These are phyloP conservation scores for Heliocybe sulcata DNA, from an alignment of 1,284 basidiomycete species.

Conservation along the genomic window DNA sequence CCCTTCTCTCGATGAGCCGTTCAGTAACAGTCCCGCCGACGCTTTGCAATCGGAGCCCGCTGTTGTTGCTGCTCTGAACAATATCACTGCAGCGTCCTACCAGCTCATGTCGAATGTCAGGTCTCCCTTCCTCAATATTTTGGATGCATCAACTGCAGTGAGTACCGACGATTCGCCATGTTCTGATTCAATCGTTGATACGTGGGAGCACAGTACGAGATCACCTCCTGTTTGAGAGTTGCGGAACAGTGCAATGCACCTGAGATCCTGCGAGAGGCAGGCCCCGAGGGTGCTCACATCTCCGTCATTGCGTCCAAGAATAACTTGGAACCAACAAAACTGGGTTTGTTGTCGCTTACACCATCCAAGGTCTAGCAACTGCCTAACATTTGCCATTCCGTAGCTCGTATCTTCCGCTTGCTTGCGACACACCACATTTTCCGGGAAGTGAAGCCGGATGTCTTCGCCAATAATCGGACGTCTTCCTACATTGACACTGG, in stretches of 20 bases:
- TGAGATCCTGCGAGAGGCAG: conserved; percentile 29
- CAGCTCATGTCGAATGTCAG: not conserved
- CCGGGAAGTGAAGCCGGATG: conserved; percentile 19
- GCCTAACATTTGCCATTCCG: too few species aligned
- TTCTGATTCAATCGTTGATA: not conserved
- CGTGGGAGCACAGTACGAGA: not conserved
- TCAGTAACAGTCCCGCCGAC: not conserved
- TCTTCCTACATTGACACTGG: conserved; percentile 20
- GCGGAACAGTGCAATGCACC: conserved; percentile 16
- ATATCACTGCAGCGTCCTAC: not conserved
- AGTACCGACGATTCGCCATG: not conserved
- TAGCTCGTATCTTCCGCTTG: conserved; percentile 18
- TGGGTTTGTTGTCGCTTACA: conserved; percentile 12
- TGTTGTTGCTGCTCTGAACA: not conserved
- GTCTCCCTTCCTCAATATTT: not conserved
- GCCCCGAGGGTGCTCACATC: conserved; percentile 18
- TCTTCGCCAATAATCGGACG: conserved; percentile 21
- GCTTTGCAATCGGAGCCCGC: not conserved
- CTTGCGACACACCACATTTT: conserved; percentile 23
- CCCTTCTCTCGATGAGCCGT: conserved; percentile 1
- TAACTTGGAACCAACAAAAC: conserved; percentile 18
- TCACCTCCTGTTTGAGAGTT: not conserved
- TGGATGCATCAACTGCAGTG: not conserved
- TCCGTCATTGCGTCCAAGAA: conserved; percentile 17
- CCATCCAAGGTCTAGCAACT: not conserved